Evolutionary conservation across 2,329 filamentous ascomycete genomes (phyloP).

Genomic region (Cercospora sp.): DNA sequence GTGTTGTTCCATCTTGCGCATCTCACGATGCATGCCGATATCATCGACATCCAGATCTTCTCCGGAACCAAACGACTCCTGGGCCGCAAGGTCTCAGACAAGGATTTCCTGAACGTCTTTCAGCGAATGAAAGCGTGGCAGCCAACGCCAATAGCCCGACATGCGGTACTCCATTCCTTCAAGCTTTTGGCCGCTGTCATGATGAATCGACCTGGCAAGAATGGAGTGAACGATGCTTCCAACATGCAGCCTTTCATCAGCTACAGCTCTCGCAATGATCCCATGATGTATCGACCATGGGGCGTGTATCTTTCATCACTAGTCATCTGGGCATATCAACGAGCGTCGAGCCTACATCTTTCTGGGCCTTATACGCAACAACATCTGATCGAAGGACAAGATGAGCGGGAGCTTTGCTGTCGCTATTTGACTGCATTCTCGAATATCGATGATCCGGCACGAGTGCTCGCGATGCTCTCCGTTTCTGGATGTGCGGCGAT

Average conservation of each 20-base stretch:
- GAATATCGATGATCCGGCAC: constrained; percentile 65
- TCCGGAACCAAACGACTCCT: constrained; percentile 80
- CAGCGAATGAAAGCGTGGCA: constrained; percentile 87
- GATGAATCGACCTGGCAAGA: constrained; percentile 48
- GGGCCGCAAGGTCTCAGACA: constrained; percentile 75
- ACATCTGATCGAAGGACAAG: constrained; percentile 66
- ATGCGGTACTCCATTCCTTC: constrained; percentile 86
- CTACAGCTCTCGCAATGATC: constrained; percentile 84
- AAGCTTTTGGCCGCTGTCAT: constrained; percentile 81
- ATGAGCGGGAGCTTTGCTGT: constrained; percentile 23
- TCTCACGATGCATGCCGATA: constrained; percentile 94
- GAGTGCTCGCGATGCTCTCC: constrained; percentile 69
- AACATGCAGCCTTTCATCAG: constrained; percentile 22
- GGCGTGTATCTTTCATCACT: constrained; percentile 86
- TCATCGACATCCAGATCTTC: constrained; percentile 92
- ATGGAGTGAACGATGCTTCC: constrained; percentile 39
- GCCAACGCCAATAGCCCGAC: constrained; percentile 76
- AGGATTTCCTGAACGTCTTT: constrained; percentile 76
- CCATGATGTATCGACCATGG: constrained; percentile 86
- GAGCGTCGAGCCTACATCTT: constrained; percentile 50
- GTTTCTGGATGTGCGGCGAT: constrained; percentile 79
- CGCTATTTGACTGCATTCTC: constrained; percentile 26
- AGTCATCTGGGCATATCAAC: constrained; percentile 91
- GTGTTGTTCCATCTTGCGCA: constrained; percentile 89
- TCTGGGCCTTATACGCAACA: constrained; percentile 16